These are phyloP conservation scores for Delphinella strobiligena DNA, from an alignment of 2,329 filamentous ascomycete species.

Conservation along the genomic window DNA sequence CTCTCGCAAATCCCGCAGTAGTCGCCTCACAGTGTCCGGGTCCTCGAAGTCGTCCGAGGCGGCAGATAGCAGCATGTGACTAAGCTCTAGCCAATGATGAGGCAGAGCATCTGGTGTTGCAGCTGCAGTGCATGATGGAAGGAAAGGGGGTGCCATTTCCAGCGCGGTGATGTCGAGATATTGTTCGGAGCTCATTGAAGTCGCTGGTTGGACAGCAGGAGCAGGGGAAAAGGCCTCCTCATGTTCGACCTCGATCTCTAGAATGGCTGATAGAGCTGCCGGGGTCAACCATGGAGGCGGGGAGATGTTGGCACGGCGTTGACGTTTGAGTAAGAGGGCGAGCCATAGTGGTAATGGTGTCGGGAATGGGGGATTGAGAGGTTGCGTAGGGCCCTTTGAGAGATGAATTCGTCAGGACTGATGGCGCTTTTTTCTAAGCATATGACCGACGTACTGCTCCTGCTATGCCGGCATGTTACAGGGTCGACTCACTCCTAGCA, in stretches of 20 bases:
- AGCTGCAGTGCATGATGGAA: conserved; percentile 52
- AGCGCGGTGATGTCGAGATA: conserved; percentile 6
- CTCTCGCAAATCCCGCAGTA: conserved; percentile 74
- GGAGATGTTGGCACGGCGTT: conserved; percentile 84
- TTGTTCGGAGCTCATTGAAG: conserved; percentile 18
- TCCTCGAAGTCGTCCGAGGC: conserved; percentile 72
- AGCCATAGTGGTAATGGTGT: conserved; percentile 82
- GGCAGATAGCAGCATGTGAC: conserved; percentile 74
- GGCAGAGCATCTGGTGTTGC: conserved; percentile 62
- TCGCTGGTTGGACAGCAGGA: conserved; percentile 49
- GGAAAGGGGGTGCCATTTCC: conserved; percentile 53
- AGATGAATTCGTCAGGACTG: too few relatives aligned
- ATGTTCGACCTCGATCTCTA: conserved; percentile 67
- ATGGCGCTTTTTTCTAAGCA: too few relatives aligned
- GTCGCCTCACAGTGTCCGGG: conserved; percentile 58
- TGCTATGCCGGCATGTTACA: conserved; percentile 13
- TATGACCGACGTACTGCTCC: too few relatives aligned
- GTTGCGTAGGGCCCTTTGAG: conserved; percentile 64
- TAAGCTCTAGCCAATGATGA: conserved; percentile 91
- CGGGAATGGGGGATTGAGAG: conserved; percentile 70
- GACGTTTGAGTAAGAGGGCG: conserved; percentile 84
- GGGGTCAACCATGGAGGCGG: conserved; percentile 81
- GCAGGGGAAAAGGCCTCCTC: conserved; percentile 65
- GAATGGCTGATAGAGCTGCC: conserved; percentile 61
- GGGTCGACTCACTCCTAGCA: conserved; percentile 63